These are phyloP conservation scores for Yamadazyma atlantica DNA, from an alignment of 1,139 yeast species.

Conservation along the genomic window DNA sequence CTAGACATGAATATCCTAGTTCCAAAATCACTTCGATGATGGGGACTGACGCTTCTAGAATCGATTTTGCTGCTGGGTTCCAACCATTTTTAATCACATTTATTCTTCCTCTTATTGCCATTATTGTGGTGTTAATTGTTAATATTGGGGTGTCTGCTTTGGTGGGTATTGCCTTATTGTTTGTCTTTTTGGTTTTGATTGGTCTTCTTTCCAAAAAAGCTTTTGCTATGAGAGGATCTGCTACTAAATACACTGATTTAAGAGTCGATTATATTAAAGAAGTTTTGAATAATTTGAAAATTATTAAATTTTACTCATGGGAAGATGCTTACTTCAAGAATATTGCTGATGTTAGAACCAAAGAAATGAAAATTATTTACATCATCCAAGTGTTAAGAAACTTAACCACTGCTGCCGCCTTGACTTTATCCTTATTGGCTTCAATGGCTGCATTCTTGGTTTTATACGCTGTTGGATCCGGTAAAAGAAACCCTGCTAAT, in stretches of 20 bases:
- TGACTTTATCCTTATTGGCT: constrained; percentile 62
- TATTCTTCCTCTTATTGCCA: constrained; percentile 28
- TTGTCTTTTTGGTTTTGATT: constrained; percentile 25
- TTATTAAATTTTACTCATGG: constrained; percentile 58
- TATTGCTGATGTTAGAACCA: constrained; percentile 45
- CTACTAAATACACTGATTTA: constrained; percentile 31
- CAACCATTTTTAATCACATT: constrained; percentile 30
- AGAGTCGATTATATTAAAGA: constrained; percentile 37
- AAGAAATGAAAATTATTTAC: constrained; percentile 50
- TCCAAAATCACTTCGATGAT: constrained; percentile 63
- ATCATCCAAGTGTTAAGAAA: constrained; percentile 57
- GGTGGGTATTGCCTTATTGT: constrained; percentile 32
- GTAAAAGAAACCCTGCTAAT: constrained; percentile 56
- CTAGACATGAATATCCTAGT: constrained; percentile 58
- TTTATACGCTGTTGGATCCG: constrained; percentile 47
- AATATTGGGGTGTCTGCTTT: constrained; percentile 36
- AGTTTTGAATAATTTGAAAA: constrained; percentile 34
- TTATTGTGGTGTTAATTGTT: constrained; percentile 30
- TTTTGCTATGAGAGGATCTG: constrained; percentile 26
- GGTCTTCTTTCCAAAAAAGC: constrained; percentile 23
- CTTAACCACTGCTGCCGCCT: constrained; percentile 54
- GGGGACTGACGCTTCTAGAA: constrained; percentile 37
- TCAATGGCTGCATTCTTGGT: constrained; percentile 75
- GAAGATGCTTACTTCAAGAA: constrained; percentile 56
- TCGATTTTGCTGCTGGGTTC: constrained; percentile 34